Evolutionary conservation across 1,284 basidiomycete genomes (phyloP).

Genomic region (Trichosporon sp.): DNA sequence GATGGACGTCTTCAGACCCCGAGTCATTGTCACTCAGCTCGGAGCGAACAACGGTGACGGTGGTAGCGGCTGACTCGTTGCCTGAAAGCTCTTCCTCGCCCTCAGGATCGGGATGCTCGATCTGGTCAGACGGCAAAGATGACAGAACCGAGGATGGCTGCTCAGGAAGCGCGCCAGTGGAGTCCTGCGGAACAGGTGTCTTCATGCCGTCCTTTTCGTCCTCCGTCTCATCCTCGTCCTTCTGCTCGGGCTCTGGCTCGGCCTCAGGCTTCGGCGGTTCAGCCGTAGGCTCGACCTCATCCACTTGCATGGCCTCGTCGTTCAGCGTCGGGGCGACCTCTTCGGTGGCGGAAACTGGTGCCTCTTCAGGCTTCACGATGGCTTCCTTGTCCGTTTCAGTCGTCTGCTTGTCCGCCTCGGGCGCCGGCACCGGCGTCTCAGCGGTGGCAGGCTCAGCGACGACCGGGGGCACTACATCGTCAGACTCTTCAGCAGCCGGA

Average conservation of each 20-base stretch:
- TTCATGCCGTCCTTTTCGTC: neutral
- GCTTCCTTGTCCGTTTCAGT: neutral
- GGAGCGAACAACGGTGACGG: constrained; percentile 30
- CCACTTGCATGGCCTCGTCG: neutral
- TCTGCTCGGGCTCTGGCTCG: neutral
- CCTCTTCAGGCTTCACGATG: neutral
- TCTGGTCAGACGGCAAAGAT: constrained; percentile 11
- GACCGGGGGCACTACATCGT: neutral
- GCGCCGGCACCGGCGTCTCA: neutral
- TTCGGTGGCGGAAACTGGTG: neutral
- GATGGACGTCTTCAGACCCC: constrained; percentile 10
- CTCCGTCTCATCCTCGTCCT: neutral
- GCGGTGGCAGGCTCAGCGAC: neutral
- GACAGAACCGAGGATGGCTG: constrained; percentile 16
- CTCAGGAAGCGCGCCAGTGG: neutral
- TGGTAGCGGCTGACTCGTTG: constrained; percentile 35
- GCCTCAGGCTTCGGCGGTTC: neutral
- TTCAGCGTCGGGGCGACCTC: neutral
- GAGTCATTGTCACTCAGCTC: constrained; percentile 25
- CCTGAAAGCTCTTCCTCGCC: constrained; percentile 24
- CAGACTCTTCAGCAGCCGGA: neutral
- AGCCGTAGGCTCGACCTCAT: neutral
- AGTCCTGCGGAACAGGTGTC: neutral
- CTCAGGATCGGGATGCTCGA: constrained; percentile 4
- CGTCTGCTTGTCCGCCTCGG: neutral